These are phyloP conservation scores for Dactylorhiza incarnata DNA, from an alignment of 106 monocot genomes.

Conservation along the genomic window DNA sequence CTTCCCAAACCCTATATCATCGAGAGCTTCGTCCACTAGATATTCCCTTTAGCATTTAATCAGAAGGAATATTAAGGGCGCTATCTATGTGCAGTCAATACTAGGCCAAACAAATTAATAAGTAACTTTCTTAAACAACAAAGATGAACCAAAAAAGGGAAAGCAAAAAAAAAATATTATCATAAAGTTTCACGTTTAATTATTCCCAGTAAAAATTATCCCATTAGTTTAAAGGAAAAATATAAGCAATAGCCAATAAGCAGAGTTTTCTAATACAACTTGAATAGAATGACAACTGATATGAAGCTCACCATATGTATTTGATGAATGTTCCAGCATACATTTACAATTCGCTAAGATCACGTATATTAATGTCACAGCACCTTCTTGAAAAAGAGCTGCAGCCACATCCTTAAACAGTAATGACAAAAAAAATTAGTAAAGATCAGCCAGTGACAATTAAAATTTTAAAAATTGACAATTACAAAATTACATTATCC, in stretches of 20 bases:
- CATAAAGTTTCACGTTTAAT: not conserved
- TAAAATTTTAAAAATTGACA: not conserved
- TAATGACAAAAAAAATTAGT: constrained; percentile 1
- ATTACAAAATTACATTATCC: not conserved
- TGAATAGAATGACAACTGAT: not conserved
- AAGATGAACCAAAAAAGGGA: not conserved
- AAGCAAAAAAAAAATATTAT: not conserved
- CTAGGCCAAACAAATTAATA: not conserved
- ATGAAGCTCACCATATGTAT: constrained; percentile 68
- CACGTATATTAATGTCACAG: constrained; percentile 73
- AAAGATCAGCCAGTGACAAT: not conserved
- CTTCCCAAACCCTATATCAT: too few relatives aligned
- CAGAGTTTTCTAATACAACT: not conserved
- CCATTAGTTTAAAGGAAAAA: not conserved
- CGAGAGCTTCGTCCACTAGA: too few relatives aligned
- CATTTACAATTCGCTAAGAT: constrained; percentile 77
- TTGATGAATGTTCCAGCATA: constrained; percentile 87
- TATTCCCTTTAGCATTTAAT: too few relatives aligned
- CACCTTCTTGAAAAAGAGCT: constrained; percentile 89
- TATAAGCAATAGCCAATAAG: not conserved
- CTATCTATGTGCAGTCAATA: not conserved
- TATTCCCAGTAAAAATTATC: not conserved
- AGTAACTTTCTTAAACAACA: not conserved
- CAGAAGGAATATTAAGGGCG: not conserved
- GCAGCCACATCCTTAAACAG: constrained; percentile 64